Base-by-base conservation (phyloP, 176 grass and related monocot species). In the Miscanthus lutarioriparius region DNA sequence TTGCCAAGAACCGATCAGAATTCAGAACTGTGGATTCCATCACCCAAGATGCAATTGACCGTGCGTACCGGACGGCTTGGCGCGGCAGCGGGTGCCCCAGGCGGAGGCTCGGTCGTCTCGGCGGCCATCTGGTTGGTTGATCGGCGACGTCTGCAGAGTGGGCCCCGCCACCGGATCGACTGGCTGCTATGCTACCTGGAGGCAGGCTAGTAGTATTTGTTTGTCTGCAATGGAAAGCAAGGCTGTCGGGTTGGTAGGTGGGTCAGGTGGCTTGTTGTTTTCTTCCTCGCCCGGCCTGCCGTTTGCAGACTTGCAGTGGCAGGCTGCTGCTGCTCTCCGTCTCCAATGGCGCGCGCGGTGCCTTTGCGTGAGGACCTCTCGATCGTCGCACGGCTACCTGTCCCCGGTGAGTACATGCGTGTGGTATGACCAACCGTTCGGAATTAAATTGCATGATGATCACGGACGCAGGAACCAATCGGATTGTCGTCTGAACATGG, bases 171-270 rank as follows among this genome's bases (percentile, higher is more conserved):
- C 47, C 45, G 36, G 88, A 82, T 81, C 51, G 78, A 72, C n/a
- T 53, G 49, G 45, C 75, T 51, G 35, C 64, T 13, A 13, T 61
- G 8, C 19, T 84, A 39, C 70, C 64, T 67, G 5, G 37, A 72
- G 51, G 26, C 17, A n/a, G 54, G 76, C 19, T 64, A 77, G 73
- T 76, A 28, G 56, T 61, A 25, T 61, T 61, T 72, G 27, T 59
- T 83, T 85, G 75, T 81, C 84, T 83, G 4, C 32, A 77, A 64
- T 73, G 78, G 77, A 87, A 89, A 85, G 87, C 87, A 90, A 94
- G 72, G 84, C 33, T 43, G 89, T 75, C 72, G 73, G 30, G 70
- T 73, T 76, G 19, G 71, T 44, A 15, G 30, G 70, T 78, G 10
- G 28, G 35, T 45, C 71, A 49, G 71, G 71, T 67, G 23, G 44